Percentiles rank a stretch among this genome's conserved stretches.
These are phyloP conservation scores for Wallacemonas sp. DNA, from an alignment of 208 protist species.

Conservation along the genomic window DNA sequence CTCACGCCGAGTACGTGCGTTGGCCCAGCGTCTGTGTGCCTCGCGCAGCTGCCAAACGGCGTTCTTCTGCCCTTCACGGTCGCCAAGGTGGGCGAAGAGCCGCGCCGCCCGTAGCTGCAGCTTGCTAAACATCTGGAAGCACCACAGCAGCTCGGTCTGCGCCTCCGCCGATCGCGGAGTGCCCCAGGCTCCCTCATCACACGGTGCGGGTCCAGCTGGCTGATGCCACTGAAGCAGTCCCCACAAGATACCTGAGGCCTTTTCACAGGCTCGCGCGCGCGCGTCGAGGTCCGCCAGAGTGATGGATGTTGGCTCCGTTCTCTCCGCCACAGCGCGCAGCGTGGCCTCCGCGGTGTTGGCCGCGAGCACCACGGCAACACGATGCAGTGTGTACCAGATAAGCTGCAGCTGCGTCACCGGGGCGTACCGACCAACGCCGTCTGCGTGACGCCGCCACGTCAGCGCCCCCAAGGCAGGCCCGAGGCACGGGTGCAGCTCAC, in stretches of 20 bases:
- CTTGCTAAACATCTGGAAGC: constrained; percentile 34
- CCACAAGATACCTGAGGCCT: constrained; percentile 20
- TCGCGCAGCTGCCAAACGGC: constrained; percentile 1
- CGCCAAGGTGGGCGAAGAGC: constrained; percentile 21
- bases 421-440: background rate
- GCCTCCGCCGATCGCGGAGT: constrained; percentile 2
- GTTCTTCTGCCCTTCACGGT: background rate
- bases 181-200: background rate
- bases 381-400: constrained; percentile 37
- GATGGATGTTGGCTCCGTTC: background rate
- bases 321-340: background rate
- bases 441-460: background rate
- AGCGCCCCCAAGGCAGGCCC: constrained; percentile 3
- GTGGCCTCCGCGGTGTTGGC: constrained; percentile 35
- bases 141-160: constrained; percentile 26
- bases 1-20: background rate
- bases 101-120: constrained; percentile 28
- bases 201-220: constrained; percentile 12
- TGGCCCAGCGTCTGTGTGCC: background rate
- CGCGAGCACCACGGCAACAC: constrained; percentile 32
- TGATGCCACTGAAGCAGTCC: constrained; percentile 27
- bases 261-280: constrained; percentile 14
- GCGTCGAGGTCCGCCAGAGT: background rate
- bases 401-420: constrained; percentile 29
- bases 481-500: background rate